phyloP scores from a whole-genome alignment of 768 basidiomycete genomes.

The Boletellus ananiceps region DNA sequence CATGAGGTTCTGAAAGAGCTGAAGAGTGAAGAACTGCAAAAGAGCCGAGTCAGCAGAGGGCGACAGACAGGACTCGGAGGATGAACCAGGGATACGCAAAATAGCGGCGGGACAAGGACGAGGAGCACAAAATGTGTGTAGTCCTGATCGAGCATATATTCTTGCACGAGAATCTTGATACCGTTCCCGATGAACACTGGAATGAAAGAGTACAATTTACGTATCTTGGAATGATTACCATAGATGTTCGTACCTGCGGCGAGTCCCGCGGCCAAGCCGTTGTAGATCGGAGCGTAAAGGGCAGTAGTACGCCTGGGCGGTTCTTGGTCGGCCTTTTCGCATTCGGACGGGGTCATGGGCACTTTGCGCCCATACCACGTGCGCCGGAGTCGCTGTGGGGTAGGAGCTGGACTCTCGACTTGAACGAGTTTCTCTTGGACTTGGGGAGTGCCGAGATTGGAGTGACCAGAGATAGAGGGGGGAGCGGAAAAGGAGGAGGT shows the following conservation, averaged over 20 bases:
- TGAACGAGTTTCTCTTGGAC: constrained; percentile 13
- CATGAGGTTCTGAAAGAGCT: constrained; percentile 35
- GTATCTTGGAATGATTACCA: not conserved
- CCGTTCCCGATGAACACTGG: constrained; percentile 64
- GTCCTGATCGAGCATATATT: constrained; percentile 47
- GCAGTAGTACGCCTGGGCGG: constrained; percentile 12
- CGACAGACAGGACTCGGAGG: constrained; percentile 1
- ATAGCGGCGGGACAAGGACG: constrained; percentile 38
- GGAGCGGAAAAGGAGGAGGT: constrained; percentile 28
- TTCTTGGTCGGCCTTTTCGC: constrained; percentile 23
- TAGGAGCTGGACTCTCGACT: constrained; percentile 17
- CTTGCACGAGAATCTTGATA: constrained; percentile 53
- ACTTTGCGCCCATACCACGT: constrained; percentile 63
- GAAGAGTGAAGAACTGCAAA: constrained; percentile 38
- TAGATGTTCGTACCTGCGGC: constrained; percentile 13
- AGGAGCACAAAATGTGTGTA: constrained; percentile 40
- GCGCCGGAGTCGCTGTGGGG: constrained; percentile 34
- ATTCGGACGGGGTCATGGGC: constrained; percentile 31
- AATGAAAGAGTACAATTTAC: not conserved
- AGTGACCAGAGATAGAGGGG: constrained; percentile 37
- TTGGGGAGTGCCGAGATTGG: constrained; percentile 22
- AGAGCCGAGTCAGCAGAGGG: constrained; percentile 3
- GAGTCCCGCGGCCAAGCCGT: constrained; percentile 27
- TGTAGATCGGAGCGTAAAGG: constrained; percentile 27
- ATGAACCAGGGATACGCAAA: constrained; percentile 43